Base-by-base conservation (phyloP, 2,329 filamentous ascomycete genomes). In the Hirsutella minnesotensis region DNA sequence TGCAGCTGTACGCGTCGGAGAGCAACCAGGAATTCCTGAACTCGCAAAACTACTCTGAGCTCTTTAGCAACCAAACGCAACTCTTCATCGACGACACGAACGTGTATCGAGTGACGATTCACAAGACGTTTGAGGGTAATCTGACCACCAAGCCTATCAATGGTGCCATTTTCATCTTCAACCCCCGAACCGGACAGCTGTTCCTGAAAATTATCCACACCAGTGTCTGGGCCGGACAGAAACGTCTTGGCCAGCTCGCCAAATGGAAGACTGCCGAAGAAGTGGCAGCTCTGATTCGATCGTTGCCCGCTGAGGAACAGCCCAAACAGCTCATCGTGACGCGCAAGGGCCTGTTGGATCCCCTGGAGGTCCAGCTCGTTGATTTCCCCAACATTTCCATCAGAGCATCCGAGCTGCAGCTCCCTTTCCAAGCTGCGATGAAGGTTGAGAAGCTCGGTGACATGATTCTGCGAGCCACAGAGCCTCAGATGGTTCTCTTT, bases 211-310 rank as follows among this genome's bases (percentile, higher is more conserved):
- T 98, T 54, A 98, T 98, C 52, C 94, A 98, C 66, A 98, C 92
- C 1, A 95, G 89, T 58, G 94, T 98, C 22, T 98, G 92, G 92
- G 92, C 92, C 41, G 92, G 92, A 43, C 92, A 98, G 67, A 98
- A 98, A 66, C 94, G 92, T 85, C 79, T 98, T 27, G 94, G 94
- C 51, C 92, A 98, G 64, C 69, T 98, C 51, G 92, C 92, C 38
- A 98, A 98, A 62, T 98, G 92, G 92, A 98, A 98, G 75, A 98
- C 92, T 15, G 92, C 92, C 2, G 92, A 98, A 80, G 92, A 98
- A 87, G 94, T 98, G 3, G 92, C 92, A 4, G 94, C 92, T 18
- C 74, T 98, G 36, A 98, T 98, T 59, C 80, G 92, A 52, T 98
- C 92, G 1, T 65, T 98, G 35, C 92, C 92, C 0, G 88, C 95